Percentiles rank a stretch among this genome's conserved stretches.
These are phyloP conservation scores for Phytophthora pseudosyringae DNA, from an alignment of 352 stramenopile species.

Conservation along the genomic window DNA sequence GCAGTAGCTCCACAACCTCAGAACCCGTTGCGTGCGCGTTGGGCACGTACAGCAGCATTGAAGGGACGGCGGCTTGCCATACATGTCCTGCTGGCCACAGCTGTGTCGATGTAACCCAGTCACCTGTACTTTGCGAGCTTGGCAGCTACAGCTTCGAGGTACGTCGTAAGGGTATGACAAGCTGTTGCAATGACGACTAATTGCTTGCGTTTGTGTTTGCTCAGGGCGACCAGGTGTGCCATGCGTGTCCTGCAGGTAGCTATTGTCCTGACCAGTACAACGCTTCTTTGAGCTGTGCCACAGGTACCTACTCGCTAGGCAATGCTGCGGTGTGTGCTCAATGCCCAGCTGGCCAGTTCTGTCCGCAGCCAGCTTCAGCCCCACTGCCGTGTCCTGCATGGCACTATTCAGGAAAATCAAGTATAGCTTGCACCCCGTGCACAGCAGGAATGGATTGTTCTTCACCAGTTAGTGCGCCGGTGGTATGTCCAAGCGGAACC, in stretches of 20 bases:
- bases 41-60: slow-evolving; percentile 37
- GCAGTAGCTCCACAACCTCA: slow-evolving; percentile 28
- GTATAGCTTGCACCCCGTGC: slow-evolving; percentile 52
- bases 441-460: slow-evolving; percentile 61
- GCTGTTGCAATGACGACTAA: background rate
- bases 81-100: slow-evolving; percentile 62
- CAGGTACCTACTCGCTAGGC: slow-evolving; percentile 56
- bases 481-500: slow-evolving; percentile 45
- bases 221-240: slow-evolving; percentile 45
- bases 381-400: slow-evolving; percentile 44
- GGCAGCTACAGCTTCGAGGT: slow-evolving; percentile 61
- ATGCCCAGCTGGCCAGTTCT: slow-evolving; percentile 54
- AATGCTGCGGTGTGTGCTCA: slow-evolving; percentile 42
- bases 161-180: slow-evolving; percentile 1
- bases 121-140: slow-evolving; percentile 42
- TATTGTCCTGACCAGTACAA: slow-evolving; percentile 39
- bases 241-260: slow-evolving; percentile 46
- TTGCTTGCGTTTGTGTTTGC: slow-evolving; percentile 7
- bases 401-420: slow-evolving; percentile 50
- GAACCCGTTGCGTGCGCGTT: slow-evolving; percentile 29
- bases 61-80: slow-evolving; percentile 28
- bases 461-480: slow-evolving; percentile 37
- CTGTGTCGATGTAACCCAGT: slow-evolving; percentile 52
- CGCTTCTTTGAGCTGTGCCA: slow-evolving; percentile 21
- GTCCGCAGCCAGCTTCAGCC: slow-evolving; percentile 48